Percentiles rank a stretch among this genome's conserved stretches.
phyloP scores from a whole-genome alignment of 2,329 filamentous ascomycete genomes.

The Apiospora pterosperma region DNA sequence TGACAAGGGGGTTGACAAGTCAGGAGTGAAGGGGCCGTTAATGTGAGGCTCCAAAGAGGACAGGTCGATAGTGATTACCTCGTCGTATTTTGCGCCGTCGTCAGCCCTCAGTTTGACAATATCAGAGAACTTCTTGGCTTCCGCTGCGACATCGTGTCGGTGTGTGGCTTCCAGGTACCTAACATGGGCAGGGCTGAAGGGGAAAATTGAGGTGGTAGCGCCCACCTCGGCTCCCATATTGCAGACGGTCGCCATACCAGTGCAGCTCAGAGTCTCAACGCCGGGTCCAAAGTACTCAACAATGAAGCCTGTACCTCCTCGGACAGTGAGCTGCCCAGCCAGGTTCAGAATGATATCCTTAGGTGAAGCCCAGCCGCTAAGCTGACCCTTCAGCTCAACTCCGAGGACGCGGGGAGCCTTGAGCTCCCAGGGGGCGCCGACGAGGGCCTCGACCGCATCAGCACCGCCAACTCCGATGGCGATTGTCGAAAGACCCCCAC shows the following conservation, averaged over 20 bases:
- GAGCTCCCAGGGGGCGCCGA: slow-evolving; percentile 95
- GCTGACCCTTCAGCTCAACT: slow-evolving; percentile 76
- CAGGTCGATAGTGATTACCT: slow-evolving; percentile 86
- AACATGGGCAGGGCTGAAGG: slow-evolving; percentile 78
- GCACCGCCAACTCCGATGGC: slow-evolving; percentile 97
- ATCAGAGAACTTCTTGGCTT: slow-evolving; percentile 51
- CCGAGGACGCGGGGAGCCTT: slow-evolving; percentile 91
- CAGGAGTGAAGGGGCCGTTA: slow-evolving; percentile 95
- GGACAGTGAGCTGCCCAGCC: slow-evolving; percentile 85
- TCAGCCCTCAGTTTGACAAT: slow-evolving; percentile 70
- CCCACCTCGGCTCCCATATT: slow-evolving; percentile 93
- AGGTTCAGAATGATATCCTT: slow-evolving; percentile 94
- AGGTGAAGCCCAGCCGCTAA: slow-evolving; percentile 87
- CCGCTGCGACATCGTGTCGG: slow-evolving; percentile 67
- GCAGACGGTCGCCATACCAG: slow-evolving; percentile 87
- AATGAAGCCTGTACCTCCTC: slow-evolving; percentile 89
- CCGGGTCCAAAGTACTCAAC: slow-evolving; percentile 93
- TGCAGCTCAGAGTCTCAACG: slow-evolving; percentile 83
- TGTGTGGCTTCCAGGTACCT: slow-evolving; percentile 87
- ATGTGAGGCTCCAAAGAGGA: slow-evolving; percentile 90
- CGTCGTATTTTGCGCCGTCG: slow-evolving; percentile 79
- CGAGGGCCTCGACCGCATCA: slow-evolving; percentile 93
- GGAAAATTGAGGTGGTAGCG: slow-evolving; percentile 94
- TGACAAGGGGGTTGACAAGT: slow-evolving; percentile 88
- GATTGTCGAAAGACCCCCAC: slow-evolving; percentile 88